phyloP scores from a whole-genome alignment of 495 filamentous ascomycete species.

The Lepraria neglecta region DNA sequence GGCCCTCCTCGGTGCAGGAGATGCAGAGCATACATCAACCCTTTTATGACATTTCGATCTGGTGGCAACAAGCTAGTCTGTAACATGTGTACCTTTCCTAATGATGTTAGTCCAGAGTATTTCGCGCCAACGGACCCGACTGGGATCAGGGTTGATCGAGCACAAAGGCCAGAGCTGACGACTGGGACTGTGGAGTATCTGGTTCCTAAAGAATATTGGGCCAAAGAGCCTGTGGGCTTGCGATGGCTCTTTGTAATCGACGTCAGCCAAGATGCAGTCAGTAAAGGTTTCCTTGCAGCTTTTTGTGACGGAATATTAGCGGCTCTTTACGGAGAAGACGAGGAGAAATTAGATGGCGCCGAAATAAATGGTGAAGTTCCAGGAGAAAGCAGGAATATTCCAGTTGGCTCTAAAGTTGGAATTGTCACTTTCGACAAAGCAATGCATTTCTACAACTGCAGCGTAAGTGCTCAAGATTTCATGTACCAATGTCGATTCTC shows the following conservation, averaged over 20 bases:
- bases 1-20: slow-evolving; percentile 89
- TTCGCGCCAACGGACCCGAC: slow-evolving; percentile 85
- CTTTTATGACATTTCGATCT: slow-evolving; percentile 93
- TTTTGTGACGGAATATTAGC: slow-evolving; percentile 84
- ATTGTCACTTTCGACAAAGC: slow-evolving; percentile 95
- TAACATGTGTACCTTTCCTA: slow-evolving; percentile 97
- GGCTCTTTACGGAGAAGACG: slow-evolving; percentile 68
- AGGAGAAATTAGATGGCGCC: slow-evolving; percentile 46
- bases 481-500: background rate
- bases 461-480: slow-evolving; percentile 44
- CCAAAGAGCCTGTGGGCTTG: slow-evolving; percentile 82
- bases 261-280: slow-evolving; percentile 81
- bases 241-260: slow-evolving; percentile 90
- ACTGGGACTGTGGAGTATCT: slow-evolving; percentile 91
- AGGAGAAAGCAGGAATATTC: slow-evolving; percentile 49
- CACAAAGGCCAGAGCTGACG: slow-evolving; percentile 82
- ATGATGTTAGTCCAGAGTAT: slow-evolving; percentile 88
- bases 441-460: slow-evolving; percentile 95
- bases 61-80: slow-evolving; percentile 96
- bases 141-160: slow-evolving; percentile 79
- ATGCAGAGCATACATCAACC: slow-evolving; percentile 96
- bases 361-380: slow-evolving; percentile 50
- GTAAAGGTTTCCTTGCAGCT: slow-evolving; percentile 81
- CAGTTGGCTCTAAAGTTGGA: slow-evolving; percentile 77
- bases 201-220: slow-evolving; percentile 98